A percentile compares a stretch with the other conserved stretches of the same genome.
phyloP scores from a whole-genome alignment of 352 stramenopile species.

The Aphanomyces astaci region DNA sequence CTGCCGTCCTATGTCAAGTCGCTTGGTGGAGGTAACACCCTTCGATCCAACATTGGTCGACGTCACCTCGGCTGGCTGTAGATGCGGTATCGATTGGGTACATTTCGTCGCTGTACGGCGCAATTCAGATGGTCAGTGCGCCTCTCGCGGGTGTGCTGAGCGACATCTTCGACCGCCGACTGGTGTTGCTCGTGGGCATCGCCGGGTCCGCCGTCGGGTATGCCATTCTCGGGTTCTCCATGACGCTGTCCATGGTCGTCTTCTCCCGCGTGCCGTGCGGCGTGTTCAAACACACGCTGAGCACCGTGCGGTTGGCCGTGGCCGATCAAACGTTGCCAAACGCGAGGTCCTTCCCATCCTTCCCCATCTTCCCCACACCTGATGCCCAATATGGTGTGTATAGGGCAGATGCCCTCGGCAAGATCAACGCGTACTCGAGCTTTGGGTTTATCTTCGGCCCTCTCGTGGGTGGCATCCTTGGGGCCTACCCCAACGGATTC shows the following conservation, averaged over 20 bases:
- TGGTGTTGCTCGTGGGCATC: constrained; percentile 57
- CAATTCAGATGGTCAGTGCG: constrained; percentile 77
- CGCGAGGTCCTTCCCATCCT: background rate
- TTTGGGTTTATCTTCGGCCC: constrained; percentile 72
- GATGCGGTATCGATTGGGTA: constrained; percentile 55
- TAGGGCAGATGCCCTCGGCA: constrained; percentile 46
- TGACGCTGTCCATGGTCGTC: constrained; percentile 71
- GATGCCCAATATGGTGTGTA: background rate
- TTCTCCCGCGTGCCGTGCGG: constrained; percentile 62
- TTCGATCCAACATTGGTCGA: background rate
- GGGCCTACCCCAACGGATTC: constrained; percentile 58
- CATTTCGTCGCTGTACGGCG: constrained; percentile 79
- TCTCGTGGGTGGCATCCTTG: constrained; percentile 60
- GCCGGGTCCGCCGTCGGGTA: constrained; percentile 54
- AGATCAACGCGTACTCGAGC: constrained; percentile 64
- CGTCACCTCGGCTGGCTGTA: constrained; percentile 16
- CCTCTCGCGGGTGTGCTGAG: constrained; percentile 64
- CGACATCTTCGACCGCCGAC: constrained; percentile 56
- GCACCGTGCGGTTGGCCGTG: constrained; percentile 65
- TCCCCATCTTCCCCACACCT: background rate
- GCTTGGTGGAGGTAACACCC: constrained; percentile 47
- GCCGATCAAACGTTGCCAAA: constrained; percentile 44
- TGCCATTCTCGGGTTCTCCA: constrained; percentile 57
- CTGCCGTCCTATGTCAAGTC: constrained; percentile 68
- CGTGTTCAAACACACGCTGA: constrained; percentile 77